Evolutionary conservation across 305 asterid genomes (phyloP).

Genomic region (Plantago coronopus): DNA sequence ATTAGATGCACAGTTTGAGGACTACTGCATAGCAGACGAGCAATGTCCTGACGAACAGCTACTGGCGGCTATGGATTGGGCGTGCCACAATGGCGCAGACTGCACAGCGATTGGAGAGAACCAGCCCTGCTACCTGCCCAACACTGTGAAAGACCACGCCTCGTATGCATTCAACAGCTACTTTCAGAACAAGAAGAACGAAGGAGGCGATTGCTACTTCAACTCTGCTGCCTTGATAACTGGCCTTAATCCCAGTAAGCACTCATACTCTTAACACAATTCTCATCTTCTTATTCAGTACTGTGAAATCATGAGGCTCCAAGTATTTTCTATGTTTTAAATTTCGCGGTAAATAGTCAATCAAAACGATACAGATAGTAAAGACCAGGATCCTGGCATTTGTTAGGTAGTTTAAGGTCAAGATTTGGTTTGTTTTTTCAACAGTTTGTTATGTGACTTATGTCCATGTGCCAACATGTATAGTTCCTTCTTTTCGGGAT

Average conservation of each 20-base stretch:
- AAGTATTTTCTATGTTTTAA: too few species aligned
- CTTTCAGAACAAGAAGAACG: conserved; percentile 46
- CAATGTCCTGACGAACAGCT: conserved; percentile 39
- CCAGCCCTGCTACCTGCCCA: conserved; percentile 36
- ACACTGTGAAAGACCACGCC: conserved; percentile 41
- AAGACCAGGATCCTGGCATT: too few species aligned
- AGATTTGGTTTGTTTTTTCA: not conserved
- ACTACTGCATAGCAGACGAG: conserved; percentile 56
- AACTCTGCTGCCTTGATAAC: conserved; percentile 44
- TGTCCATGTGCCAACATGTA: conserved; percentile 18
- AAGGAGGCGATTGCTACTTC: conserved; percentile 49
- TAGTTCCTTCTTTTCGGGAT: conserved; percentile 8
- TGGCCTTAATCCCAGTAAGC: conserved; percentile 45
- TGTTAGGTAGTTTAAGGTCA: not conserved
- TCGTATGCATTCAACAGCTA: conserved; percentile 56
- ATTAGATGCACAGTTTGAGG: conserved; percentile 47
- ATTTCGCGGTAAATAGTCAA: too few species aligned
- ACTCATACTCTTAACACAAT: not conserved
- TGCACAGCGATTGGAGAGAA: conserved; percentile 31
- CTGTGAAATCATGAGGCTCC: too few species aligned
- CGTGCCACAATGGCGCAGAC: conserved; percentile 47
- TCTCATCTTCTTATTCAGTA: not conserved
- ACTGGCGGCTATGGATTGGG: conserved; percentile 43
- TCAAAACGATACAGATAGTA: too few species aligned
- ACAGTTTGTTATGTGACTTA: too few species aligned